Evolutionary conservation across 139 green algal genomes (phyloP), one percentile per base, ranked within the genome.

Genomic region (Chlamydomonas schloesseri): DNA sequence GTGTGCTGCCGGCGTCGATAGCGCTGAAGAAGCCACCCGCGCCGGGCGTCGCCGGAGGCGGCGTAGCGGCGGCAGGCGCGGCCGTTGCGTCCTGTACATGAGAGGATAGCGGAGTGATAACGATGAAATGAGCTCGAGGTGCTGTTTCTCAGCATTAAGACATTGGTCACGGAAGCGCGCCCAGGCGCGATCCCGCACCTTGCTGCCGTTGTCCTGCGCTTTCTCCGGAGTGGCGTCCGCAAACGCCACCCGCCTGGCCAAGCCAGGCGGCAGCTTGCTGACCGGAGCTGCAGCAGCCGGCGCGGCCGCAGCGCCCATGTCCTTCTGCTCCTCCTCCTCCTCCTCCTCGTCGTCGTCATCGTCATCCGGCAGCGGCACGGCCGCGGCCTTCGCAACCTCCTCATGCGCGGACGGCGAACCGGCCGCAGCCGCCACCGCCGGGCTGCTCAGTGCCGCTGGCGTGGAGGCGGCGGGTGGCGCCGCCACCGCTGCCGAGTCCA

Each of bases 351-450:
- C 77, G 15, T 88, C 82, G 0, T 91, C 87, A 21, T 88, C 82
- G 18, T 91, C 81, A 29, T 85, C 73, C 13, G 87, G 87, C 29
- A 90, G 76, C 26, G 87, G 87, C 31, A 88, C 74, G 17, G 68
- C 57, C 0, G 87, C 73, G 20, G 87, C 87, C 24, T 77, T 58
- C 5, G n/a, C 47, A 8, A 90, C 87, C 87, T 71, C 64, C 26
- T 71, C 11, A 10, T 71, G 29, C 17, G 64, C 64, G 29, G 29
- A 23, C 2, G 34, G 34, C 69, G 69, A n/a, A 26, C 24, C 46
- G 36, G 50, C 42, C 50, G 29, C 81, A 24, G 50, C 69, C 5
- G 50, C 28, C 17, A 26, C 64, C 36, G 23, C 9, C 34, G 34
- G 13, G 17, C 24, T 70, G 24, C 17, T 24, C 10, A 26, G 28